Percentiles rank a stretch among this genome's conserved stretches.
Conservation (phyloP, 2,329 filamentous ascomycete genomes). For the Epichloe sp. region DNA sequence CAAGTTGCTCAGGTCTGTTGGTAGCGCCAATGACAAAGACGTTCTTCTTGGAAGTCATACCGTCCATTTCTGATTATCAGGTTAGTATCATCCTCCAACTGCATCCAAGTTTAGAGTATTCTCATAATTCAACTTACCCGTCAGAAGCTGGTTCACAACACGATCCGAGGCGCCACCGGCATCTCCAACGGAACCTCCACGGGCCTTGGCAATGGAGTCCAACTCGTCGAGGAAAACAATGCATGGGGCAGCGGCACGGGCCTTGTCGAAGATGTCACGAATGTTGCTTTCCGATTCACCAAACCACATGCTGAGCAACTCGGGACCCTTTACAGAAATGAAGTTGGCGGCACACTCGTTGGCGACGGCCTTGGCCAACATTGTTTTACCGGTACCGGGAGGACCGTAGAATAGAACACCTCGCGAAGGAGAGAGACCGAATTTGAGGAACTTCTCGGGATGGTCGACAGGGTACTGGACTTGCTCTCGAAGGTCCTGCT, state of each 20-base stretch:
- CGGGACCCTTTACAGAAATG: constrained; percentile 97
- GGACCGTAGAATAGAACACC: constrained; percentile 99
- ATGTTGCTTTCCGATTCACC: constrained; percentile 99
- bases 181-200: constrained; percentile 91
- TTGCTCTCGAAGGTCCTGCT: constrained; percentile 97
- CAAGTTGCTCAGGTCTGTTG: constrained; percentile 96
- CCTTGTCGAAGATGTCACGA: constrained; percentile 99
- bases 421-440: constrained; percentile 91
- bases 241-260: constrained; percentile 91
- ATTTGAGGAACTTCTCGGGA: constrained; percentile 99
- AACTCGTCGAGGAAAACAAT: constrained; percentile 98
- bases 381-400: constrained; percentile 99
- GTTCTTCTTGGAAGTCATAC: constrained; percentile 99
- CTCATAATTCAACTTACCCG: constrained; percentile 47
- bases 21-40: constrained; percentile 99
- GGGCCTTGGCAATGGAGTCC: constrained; percentile 98
- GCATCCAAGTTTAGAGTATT: background rate
- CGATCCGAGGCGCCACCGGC: constrained; percentile 97
- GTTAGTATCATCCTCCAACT: constrained; percentile 26
- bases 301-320: constrained; percentile 99
- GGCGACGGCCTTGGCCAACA: constrained; percentile 97
- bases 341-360: constrained; percentile 99
- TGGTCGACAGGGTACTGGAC: constrained; percentile 99
- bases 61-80: constrained; percentile 69
- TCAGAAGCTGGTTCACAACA: constrained; percentile 98